Percentiles rank a stretch among this genome's conserved stretches.
These are phyloP conservation scores for Eucalyptus pumila DNA, from an alignment of 345 rosid genomes.

Conservation along the genomic window DNA sequence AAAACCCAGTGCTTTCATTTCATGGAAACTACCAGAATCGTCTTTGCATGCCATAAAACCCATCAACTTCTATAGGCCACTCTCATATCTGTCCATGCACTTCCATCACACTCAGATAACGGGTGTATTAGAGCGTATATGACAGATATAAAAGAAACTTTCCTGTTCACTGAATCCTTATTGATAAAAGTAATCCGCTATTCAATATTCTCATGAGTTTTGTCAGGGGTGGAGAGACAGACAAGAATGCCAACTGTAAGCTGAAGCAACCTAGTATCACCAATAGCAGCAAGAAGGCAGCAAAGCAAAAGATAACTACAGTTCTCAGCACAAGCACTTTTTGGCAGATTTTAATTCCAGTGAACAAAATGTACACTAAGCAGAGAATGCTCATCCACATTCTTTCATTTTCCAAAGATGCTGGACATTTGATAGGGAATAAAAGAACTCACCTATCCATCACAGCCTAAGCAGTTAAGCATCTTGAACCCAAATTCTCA, in stretches of 20 bases:
- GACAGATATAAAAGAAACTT: background rate
- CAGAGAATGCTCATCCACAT: background rate
- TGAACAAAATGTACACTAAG: background rate
- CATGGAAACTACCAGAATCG: background rate
- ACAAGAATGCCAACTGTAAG: background rate
- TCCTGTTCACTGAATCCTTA: background rate
- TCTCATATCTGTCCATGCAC: background rate
- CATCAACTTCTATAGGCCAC: background rate
- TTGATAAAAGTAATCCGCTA: background rate
- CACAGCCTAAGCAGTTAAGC: background rate
- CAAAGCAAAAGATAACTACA: background rate
- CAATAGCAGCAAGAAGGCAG: background rate
- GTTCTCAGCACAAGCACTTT: background rate
- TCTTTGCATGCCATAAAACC: background rate
- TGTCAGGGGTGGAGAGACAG: background rate
- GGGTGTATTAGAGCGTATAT: background rate
- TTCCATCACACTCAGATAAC: background rate
- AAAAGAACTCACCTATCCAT: background rate
- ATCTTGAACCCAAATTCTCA: slow-evolving; percentile 81
- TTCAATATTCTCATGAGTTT: background rate
- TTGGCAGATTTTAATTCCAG: background rate
- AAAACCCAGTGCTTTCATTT: background rate
- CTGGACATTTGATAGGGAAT: background rate
- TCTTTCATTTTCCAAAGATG: background rate
- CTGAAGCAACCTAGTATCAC: background rate